These are phyloP conservation scores for Colletotrichum viniferum DNA, from an alignment of 2,329 filamentous ascomycete species.

Conservation along the genomic window DNA sequence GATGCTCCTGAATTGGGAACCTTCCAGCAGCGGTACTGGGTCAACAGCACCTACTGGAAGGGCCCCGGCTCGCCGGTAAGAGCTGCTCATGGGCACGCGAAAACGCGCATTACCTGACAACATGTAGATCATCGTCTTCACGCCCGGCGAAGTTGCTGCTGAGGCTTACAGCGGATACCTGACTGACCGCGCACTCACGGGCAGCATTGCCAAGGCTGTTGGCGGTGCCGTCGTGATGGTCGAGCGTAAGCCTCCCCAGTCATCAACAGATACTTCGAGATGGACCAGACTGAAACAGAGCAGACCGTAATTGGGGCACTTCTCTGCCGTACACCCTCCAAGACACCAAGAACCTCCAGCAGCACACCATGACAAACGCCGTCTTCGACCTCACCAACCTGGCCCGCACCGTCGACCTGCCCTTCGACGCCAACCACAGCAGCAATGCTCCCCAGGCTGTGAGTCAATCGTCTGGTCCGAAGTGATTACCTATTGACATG, in stretches of 20 bases:
- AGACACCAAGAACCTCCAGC: conserved; percentile 56
- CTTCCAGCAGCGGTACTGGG: conserved; percentile 55
- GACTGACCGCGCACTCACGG: conserved; percentile 52
- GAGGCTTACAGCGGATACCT: conserved; percentile 53
- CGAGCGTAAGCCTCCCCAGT: conserved; percentile 46
- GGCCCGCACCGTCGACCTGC: conserved; percentile 54
- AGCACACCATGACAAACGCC: conserved; percentile 57
- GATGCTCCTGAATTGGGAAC: conserved; percentile 48
- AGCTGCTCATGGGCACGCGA: background rate
- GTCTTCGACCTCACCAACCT: conserved; percentile 60
- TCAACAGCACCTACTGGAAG: conserved; percentile 53
- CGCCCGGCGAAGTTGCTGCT: conserved; percentile 56
- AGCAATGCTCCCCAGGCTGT: conserved; percentile 55
- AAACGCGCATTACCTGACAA: background rate
- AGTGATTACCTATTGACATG: background rate
- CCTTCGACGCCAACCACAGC: conserved; percentile 52
- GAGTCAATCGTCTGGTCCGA: background rate
- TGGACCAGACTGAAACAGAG: background rate
- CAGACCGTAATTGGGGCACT: conserved; percentile 62
- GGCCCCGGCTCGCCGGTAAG: conserved; percentile 58
- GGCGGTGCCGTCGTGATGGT: conserved; percentile 58
- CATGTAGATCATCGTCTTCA: conserved; percentile 50
- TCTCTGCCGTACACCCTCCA: conserved; percentile 56
- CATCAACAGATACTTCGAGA: background rate
- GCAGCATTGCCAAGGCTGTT: conserved; percentile 55